phyloP scores from a whole-genome alignment of 1,139 yeast genomes.

The Diutina sp. region DNA sequence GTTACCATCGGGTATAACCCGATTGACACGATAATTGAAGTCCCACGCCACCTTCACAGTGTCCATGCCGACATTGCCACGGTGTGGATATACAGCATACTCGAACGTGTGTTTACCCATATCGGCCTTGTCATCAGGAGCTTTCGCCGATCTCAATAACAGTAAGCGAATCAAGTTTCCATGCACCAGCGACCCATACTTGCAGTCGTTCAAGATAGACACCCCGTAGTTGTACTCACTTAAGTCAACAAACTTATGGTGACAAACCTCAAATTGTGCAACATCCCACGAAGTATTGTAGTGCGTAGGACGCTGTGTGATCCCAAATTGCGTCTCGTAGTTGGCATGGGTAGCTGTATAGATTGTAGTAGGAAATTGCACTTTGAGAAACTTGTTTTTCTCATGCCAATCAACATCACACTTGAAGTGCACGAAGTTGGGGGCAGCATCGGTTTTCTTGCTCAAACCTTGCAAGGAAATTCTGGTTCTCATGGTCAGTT shows the following conservation, averaged over 20 bases:
- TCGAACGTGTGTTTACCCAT: conserved; percentile 80
- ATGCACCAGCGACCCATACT: conserved; percentile 86
- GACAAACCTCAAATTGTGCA: conserved; percentile 93
- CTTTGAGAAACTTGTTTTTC: conserved; percentile 77
- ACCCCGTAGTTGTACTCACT: conserved; percentile 83
- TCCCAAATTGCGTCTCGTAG: conserved; percentile 89
- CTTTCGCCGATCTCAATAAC: conserved; percentile 72
- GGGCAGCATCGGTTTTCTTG: conserved; percentile 11
- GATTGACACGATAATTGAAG: conserved; percentile 43
- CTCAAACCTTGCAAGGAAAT: conserved; percentile 56
- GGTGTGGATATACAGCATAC: conserved; percentile 78
- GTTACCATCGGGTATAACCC: background rate
- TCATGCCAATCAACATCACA: conserved; percentile 81
- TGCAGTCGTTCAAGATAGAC: conserved; percentile 70
- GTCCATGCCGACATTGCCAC: conserved; percentile 45
- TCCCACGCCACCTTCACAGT: conserved; percentile 69
- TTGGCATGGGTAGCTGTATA: conserved; percentile 57
- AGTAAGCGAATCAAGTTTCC: conserved; percentile 83
- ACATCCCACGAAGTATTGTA: conserved; percentile 92
- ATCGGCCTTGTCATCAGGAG: conserved; percentile 88
- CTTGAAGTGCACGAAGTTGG: conserved; percentile 37
- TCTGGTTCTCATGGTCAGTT: conserved; percentile 50
- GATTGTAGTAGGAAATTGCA: conserved; percentile 85
- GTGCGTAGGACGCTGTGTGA: conserved; percentile 86
- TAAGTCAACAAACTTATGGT: conserved; percentile 86